Conservation (phyloP, 805 yeast species). For the Wickerhamiella domercqiae region DNA sequence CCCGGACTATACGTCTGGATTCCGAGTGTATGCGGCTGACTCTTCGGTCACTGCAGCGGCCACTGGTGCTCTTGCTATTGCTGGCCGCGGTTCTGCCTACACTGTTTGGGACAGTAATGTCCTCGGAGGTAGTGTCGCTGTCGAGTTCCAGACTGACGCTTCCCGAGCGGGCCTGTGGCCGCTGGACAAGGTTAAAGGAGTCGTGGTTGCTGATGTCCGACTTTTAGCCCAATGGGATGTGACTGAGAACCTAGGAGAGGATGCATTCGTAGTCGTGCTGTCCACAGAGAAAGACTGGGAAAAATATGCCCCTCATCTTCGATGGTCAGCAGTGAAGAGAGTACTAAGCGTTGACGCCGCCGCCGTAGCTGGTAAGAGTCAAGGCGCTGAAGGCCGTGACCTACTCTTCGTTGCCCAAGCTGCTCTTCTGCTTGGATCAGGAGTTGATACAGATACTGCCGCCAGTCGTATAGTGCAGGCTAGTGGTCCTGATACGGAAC, state of each 20-base stretch:
- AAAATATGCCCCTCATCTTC: constrained; percentile 38
- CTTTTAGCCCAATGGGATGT: constrained; percentile 48
- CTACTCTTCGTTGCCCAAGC: constrained; percentile 60
- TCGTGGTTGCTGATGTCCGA: constrained; percentile 45
- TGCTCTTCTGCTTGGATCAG: constrained; percentile 52
- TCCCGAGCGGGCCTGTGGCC: constrained; percentile 17
- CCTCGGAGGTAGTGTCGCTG: constrained; percentile 61
- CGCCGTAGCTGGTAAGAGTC: too few relatives aligned
- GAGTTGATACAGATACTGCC: constrained; percentile 40
- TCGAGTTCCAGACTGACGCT: constrained; percentile 37
- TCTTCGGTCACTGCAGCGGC: constrained; percentile 11
- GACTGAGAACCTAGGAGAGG: constrained; percentile 38
- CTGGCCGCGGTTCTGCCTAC: constrained; percentile 27
- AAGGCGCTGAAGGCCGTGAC: constrained; percentile 53
- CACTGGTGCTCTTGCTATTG: constrained; percentile 13
- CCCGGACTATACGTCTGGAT: constrained; percentile 24
- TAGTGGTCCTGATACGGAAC: constrained; percentile 68
- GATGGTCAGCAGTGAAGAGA: constrained; percentile 30
- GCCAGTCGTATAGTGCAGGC: constrained; percentile 69
- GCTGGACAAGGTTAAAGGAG: constrained; percentile 41
- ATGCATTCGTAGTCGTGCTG: constrained; percentile 36
- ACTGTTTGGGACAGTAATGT: constrained; percentile 56
- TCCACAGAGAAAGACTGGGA: constrained; percentile 36
- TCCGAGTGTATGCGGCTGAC: constrained; percentile 16
- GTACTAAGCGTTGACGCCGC: constrained; percentile 31